A percentile compares a stretch with the other conserved stretches of the same genome.
Conservation (phyloP, 768 basidiomycete genomes). For the Naematelia encephala region DNA sequence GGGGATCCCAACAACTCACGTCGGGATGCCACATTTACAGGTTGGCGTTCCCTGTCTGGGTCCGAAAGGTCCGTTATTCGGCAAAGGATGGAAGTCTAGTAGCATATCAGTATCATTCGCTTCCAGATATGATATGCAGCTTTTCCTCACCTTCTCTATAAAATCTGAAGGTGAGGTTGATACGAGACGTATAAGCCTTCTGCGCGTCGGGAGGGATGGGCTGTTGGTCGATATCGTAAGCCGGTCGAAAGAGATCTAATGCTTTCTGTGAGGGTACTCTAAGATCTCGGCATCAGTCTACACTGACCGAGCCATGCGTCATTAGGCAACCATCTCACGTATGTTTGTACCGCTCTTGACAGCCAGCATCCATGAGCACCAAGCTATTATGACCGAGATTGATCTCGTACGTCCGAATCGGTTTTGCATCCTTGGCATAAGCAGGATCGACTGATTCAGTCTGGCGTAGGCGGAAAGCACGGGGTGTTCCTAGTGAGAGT, state of each 20-base stretch:
- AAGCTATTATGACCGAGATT: slow-evolving; percentile 47
- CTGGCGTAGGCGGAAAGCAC: slow-evolving; percentile 46
- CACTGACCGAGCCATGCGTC: too few species aligned
- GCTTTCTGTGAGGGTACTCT: slow-evolving; percentile 46
- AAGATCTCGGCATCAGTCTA: background rate
- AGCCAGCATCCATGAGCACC: slow-evolving; percentile 48
- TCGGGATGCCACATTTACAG: slow-evolving; percentile 49
- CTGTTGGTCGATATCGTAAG: slow-evolving; percentile 23
- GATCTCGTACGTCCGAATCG: slow-evolving; percentile 48
- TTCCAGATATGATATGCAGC: background rate
- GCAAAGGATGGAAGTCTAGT: slow-evolving; percentile 46
- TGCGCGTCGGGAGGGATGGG: slow-evolving; percentile 29
- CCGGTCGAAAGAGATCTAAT: slow-evolving; percentile 46
- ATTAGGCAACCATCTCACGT: too few species aligned
- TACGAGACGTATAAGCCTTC: slow-evolving; percentile 38
- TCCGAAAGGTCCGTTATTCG: slow-evolving; percentile 17
- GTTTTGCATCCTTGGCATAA: slow-evolving; percentile 15
- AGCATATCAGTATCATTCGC: slow-evolving; percentile 8
- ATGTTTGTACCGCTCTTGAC: slow-evolving; percentile 51
- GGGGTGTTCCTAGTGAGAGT: slow-evolving; percentile 48
- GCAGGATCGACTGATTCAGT: slow-evolving; percentile 34
- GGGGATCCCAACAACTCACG: too few species aligned
- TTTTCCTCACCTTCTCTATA: slow-evolving; percentile 19
- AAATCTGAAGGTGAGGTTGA: slow-evolving; percentile 51
- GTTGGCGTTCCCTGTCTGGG: slow-evolving; percentile 43